Evolutionary conservation across 768 basidiomycete species (phyloP).

Genomic region (Boletus huronensis): DNA sequence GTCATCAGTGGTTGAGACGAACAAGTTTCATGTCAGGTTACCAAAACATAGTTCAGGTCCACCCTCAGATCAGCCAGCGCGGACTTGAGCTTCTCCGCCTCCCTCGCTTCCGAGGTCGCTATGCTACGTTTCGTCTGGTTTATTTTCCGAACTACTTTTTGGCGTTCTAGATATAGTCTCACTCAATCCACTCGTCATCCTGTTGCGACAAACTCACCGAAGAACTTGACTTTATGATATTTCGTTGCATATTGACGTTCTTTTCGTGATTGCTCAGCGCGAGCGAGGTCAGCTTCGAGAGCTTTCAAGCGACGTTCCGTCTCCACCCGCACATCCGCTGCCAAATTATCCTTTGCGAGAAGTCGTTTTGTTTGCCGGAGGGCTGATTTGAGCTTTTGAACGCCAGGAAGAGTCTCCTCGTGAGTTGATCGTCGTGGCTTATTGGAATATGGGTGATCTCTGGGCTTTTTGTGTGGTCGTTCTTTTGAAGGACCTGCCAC

Average conservation of each 20-base stretch:
- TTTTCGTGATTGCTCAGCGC: constrained; percentile 58
- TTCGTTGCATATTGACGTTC: constrained; percentile 70
- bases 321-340: constrained; percentile 78
- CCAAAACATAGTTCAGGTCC: constrained; percentile 88
- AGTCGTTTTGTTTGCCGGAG: constrained; percentile 81
- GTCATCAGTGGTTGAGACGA: background rate
- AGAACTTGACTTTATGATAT: constrained; percentile 94
- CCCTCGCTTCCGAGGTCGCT: constrained; percentile 33
- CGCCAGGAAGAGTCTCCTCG: constrained; percentile 47
- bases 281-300: constrained; percentile 68
- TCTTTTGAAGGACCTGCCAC: constrained; percentile 12
- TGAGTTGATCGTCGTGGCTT: constrained; percentile 1
- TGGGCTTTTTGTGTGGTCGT: constrained; percentile 11
- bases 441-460: constrained; percentile 13
- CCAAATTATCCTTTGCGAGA: constrained; percentile 80
- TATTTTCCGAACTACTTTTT: constrained; percentile 80
- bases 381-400: constrained; percentile 83
- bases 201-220: constrained; percentile 53
- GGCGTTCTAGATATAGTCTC: constrained; percentile 57
- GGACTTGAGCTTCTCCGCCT: constrained; percentile 41
- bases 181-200: background rate
- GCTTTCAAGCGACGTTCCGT: constrained; percentile 76
- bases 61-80: constrained; percentile 65
- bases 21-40: constrained; percentile 28
- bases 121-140: constrained; percentile 61